Evolutionary conservation across 768 basidiomycete species (phyloP).

Genomic region (Lactifluus subvellereus): DNA sequence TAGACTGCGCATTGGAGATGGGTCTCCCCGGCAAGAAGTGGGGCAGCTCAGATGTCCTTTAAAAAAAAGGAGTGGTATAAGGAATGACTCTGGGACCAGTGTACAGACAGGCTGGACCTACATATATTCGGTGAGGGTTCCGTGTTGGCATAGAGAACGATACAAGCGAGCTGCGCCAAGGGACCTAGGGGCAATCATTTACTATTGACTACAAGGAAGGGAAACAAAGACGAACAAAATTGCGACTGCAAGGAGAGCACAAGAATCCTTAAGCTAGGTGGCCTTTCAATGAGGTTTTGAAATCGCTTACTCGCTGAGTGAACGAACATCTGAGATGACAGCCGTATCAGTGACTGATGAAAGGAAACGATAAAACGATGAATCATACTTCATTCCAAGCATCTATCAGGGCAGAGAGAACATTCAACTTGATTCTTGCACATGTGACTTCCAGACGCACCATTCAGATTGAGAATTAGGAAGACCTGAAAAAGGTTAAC

Average conservation of each 20-base stretch:
- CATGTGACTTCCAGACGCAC: background rate
- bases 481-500: constrained; percentile 1
- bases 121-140: constrained; percentile 9
- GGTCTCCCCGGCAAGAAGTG: background rate
- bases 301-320: background rate
- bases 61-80: background rate
- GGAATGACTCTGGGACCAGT: background rate
- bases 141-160: background rate
- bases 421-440: background rate
- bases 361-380: background rate
- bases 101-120: background rate
- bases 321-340: constrained; percentile 4
- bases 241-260: background rate
- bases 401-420: background rate
- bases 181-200: background rate
- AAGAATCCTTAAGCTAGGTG: background rate
- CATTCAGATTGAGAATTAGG: constrained; percentile 7
- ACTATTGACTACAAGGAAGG: background rate
- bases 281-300: background rate
- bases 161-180: constrained; percentile 16
- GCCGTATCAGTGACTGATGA: background rate
- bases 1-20: too few species aligned
- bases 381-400: constrained; percentile 10
- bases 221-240: background rate
- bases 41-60: background rate